phyloP scores from a whole-genome alignment of 2,329 filamentous ascomycete species.

The Malbranchea zuffiana region DNA sequence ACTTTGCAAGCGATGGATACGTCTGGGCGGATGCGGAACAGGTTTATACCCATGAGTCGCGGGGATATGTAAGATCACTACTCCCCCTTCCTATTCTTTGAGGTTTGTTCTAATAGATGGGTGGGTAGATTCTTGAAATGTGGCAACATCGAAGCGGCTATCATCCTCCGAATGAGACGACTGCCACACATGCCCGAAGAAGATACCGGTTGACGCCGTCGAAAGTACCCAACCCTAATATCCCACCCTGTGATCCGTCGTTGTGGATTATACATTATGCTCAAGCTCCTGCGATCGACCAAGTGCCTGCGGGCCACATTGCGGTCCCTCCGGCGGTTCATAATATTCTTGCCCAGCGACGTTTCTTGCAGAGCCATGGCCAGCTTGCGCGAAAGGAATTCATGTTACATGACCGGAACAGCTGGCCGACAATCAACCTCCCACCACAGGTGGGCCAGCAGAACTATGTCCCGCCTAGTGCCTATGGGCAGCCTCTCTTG shows the following conservation, averaged over 20 bases:
- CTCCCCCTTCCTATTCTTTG: not conserved
- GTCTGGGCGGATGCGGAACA: constrained; percentile 79
- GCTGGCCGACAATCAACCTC: constrained; percentile 77
- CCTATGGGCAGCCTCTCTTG: constrained; percentile 27
- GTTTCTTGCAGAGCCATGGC: constrained; percentile 58
- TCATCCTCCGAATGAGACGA: constrained; percentile 57
- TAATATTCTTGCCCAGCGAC: constrained; percentile 37
- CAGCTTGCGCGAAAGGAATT: constrained; percentile 85
- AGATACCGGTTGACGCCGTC: constrained; percentile 74
- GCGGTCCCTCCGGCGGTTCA: constrained; percentile 33
- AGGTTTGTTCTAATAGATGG: constrained; percentile 8
- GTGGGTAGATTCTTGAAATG: constrained; percentile 68
- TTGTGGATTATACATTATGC: constrained; percentile 90
- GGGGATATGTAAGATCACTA: constrained; percentile 52
- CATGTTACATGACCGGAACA: constrained; percentile 78
- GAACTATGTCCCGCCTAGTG: constrained; percentile 41
- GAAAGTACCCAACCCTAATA: constrained; percentile 57
- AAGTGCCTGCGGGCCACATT: constrained; percentile 55
- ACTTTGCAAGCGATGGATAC: constrained; percentile 84
- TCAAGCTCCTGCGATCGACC: constrained; percentile 60
- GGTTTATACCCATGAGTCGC: constrained; percentile 61
- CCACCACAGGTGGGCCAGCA: constrained; percentile 44
- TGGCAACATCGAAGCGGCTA: constrained; percentile 74
- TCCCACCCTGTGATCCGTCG: constrained; percentile 62
- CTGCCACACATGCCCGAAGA: constrained; percentile 66